These are phyloP conservation scores for Teratosphaeriaceae sp. DNA, from an alignment of 2,329 filamentous ascomycete species.

Conservation along the genomic window DNA sequence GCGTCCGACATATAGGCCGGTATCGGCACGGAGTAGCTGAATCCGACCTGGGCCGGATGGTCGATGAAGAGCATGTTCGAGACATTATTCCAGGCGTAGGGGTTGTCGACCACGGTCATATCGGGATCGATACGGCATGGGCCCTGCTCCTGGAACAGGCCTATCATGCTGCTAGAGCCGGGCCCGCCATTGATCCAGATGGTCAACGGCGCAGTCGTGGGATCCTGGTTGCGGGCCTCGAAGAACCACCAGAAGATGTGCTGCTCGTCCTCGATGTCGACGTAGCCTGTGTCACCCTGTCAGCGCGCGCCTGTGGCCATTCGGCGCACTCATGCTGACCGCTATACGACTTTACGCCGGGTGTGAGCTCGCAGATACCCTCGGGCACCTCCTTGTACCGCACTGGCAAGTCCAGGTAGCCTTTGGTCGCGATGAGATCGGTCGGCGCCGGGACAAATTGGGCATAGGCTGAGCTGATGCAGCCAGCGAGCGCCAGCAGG, in stretches of 20 bases:
- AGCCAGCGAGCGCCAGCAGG: not conserved
- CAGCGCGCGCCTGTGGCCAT: no score
- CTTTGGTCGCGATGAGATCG: slow-evolving; percentile 37
- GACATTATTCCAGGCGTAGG: slow-evolving; percentile 57
- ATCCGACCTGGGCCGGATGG: slow-evolving; percentile 53
- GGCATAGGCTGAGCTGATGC: slow-evolving; percentile 5
- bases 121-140: slow-evolving; percentile 40
- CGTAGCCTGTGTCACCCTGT: slow-evolving; percentile 50
- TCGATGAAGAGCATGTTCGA: slow-evolving; percentile 64
- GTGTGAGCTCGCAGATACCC: slow-evolving; percentile 52
- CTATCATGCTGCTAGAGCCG: slow-evolving; percentile 52
- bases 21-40: slow-evolving; percentile 46
- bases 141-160: slow-evolving; percentile 44
- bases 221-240: slow-evolving; percentile 45
- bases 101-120: slow-evolving; percentile 49
- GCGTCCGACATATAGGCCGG: slow-evolving; percentile 21
- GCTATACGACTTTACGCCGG: slow-evolving; percentile 39
- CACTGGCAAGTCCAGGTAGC: slow-evolving; percentile 45
- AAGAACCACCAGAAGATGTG: slow-evolving; percentile 54
- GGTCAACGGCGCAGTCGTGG: slow-evolving; percentile 48
- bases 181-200: slow-evolving; percentile 59
- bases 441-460: slow-evolving; percentile 43
- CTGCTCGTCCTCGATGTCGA: slow-evolving; percentile 44
- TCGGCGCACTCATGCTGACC: not conserved
- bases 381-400: slow-evolving; percentile 52